Evolutionary conservation across 2,329 filamentous ascomycete species (phyloP), one percentile per base, ranked within the genome.

Genomic region (Pleomassaria siparia): DNA sequence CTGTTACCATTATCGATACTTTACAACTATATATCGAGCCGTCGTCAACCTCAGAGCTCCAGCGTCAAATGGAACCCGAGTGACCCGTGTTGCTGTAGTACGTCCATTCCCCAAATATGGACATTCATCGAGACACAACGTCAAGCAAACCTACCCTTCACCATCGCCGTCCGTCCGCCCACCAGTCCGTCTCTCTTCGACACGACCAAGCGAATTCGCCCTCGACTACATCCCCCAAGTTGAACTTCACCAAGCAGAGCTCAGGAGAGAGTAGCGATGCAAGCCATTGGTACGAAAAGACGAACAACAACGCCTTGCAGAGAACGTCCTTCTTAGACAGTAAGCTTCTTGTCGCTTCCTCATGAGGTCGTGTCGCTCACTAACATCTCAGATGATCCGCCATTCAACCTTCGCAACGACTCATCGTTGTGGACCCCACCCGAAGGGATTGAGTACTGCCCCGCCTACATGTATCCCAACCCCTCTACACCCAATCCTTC

Each of bases 221-320:
- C 0, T 75, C 72, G 16, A 74, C 68, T 45, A 51, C 69, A 26
- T 71, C 69, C 18, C 67, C 72, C 7, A 58, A 55, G 26, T 46
- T 62, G 18, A 35, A 51, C 26, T 54, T 58, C 51, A 52, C 69
- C 62, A 72, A 72, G 54, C 56, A 69, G 45, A 76, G 74, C 50
- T 78, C 76, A 1, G 74, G 74, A 13, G 76, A 78, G 60, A 78
- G 75, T 60, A 78, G 76, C 55, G 77, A 78, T 52, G 75, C 74
- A 2, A 75, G 76, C 16, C 72, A 72, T 39, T 80, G 77, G 77
- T 80, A 80, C 43, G 75, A 79, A 39, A 72, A 69, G 33, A 76
- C 72, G 29, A 80, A 80, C 66, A 76, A 77, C 59, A 70, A 76
- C 25, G 72, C 74, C 12, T 58, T 59, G 15, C 70, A 71, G 41